Base-by-base conservation (phyloP, 352 stramenopile species). In the Pythium plurisporium region DNA sequence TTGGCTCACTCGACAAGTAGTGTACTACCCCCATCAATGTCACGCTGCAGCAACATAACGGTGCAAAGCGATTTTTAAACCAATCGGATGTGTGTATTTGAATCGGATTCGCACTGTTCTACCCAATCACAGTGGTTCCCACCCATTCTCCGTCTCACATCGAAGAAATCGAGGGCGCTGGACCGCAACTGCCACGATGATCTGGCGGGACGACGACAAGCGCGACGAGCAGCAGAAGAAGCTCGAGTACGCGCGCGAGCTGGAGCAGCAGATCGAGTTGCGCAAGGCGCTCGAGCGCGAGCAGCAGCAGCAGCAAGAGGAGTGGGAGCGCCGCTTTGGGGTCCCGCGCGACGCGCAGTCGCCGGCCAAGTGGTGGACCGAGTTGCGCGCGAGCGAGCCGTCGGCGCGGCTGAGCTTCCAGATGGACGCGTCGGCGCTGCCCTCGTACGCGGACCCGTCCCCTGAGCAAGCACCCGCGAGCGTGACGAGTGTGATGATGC, bases 191-290 rank as follows among this genome's bases (percentile, higher is more conserved):
- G 27, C 20, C 7, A 58, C 34, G 25, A 73, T 77, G 66, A 85
- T 89, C 69, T 89, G 79, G 79, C 55, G 74, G 2, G 68, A 75
- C 31, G 73, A 79, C 40, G 60, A 72, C n/a, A 61, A 56, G 22
- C 65, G 70, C 33, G 64, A 72, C 29, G 67, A 86, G 59, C 69
- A 72, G 17, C 73, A 80, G 67, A 76, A 79, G 61, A 71, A 86
- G 59, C 70, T 68, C 38, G 68, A 79, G 59, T 90, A 89, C 59
- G 82, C 79, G 36, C 72, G 71, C 26, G 82, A 86, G 47, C 64
- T 92, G 25, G 81, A 88, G 38, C 61, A 74, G 56, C 81, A 91
- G 72, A 91, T 91, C 15, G 81, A 73, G 38, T 42, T 80, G 54
- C 81, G 76, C 9, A 70, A 73, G 12, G 73, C 67, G 19, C 59